Base-by-base conservation (phyloP, 805 yeast species). In the Wickerhamiella slavikovae region DNA sequence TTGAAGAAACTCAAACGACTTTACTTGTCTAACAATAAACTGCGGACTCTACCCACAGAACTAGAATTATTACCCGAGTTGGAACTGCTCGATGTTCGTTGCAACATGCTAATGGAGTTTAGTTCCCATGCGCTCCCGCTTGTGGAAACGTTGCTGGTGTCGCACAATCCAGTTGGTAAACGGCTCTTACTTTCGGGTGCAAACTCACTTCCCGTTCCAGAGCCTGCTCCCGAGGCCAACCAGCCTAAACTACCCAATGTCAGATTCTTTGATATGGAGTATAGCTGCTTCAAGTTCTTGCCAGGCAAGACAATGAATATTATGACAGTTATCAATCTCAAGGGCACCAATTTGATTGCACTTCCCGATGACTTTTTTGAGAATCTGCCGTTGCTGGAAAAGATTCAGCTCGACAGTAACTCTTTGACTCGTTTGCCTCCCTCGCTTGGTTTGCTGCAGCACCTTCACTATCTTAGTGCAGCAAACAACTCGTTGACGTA, bases 1-100 rank as follows among this genome's bases (percentile, higher is more conserved):
- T 58, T 85, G 36, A 44, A 58, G 0, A 64, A 63, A 29, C 58
- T 85, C 31, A 53, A 58, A 25, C 73, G 72, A 31, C 57, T 89
- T 37, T 91, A 85, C 45, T 45, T 85, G 25, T 77, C 93, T 0
- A 83, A 79, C 51, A 89, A 89, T 49, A 66, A 67, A 29, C 64
- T 89, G 17, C 51, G 61, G 2, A 35, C 35, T 2, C 39, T 89
- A 1, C 91, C 95, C 0, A 58, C 51, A 9, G 59, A 70, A 3
- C 60, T 80, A 19, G 66, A 69, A 11, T 57, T 63, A 15, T 53
- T 85, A 35, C 55, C 52, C 1, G 66, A 70, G 16, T 56, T 89
- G 25, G 71, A 70, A 28, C 71, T 68, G 35, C 60, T 85, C 38
- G 93, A 85, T 51, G 54, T 82, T 15, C 62, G 89, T 29, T 76